These are phyloP conservation scores for Boletellus emodensis DNA, from an alignment of 768 basidiomycete species.

Conservation along the genomic window DNA sequence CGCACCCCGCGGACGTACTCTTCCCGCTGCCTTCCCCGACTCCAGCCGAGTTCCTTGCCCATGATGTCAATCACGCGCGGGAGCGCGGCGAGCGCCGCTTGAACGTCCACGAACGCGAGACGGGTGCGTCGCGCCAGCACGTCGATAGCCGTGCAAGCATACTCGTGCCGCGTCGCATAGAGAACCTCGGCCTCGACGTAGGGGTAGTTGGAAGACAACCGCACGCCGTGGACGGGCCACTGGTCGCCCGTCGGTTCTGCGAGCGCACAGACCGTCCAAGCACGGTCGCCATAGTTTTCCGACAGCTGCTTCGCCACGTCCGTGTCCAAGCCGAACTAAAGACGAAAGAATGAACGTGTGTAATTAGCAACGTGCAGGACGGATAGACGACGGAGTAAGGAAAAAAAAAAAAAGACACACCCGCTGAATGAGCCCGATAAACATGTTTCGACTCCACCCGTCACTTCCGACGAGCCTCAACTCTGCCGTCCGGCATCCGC, in stretches of 20 bases:
- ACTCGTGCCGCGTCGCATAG: constrained; percentile 86
- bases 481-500: constrained; percentile 72
- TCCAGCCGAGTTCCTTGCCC: constrained; percentile 83
- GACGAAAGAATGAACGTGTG: too few relatives aligned
- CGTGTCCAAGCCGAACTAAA: constrained; percentile 81
- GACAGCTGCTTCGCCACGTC: constrained; percentile 92
- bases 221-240: constrained; percentile 86
- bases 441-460: constrained; percentile 95
- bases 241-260: constrained; percentile 69
- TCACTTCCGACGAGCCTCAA: constrained; percentile 88
- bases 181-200: constrained; percentile 93
- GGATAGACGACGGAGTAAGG: background rate
- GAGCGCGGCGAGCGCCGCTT: constrained; percentile 77
- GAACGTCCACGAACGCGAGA: constrained; percentile 90
- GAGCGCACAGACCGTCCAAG: constrained; percentile 88
- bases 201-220: constrained; percentile 69
- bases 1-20: constrained; percentile 58
- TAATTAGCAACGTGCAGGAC: background rate
- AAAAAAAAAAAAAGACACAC: constrained; percentile 39
- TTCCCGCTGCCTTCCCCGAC: constrained; percentile 45
- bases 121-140: constrained; percentile 90
- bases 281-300: constrained; percentile 93
- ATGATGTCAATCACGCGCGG: constrained; percentile 90
- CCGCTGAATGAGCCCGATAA: constrained; percentile 90
- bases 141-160: constrained; percentile 88